Conservation (phyloP, 805 yeast genomes). For the Myxozyma neglecta region DNA sequence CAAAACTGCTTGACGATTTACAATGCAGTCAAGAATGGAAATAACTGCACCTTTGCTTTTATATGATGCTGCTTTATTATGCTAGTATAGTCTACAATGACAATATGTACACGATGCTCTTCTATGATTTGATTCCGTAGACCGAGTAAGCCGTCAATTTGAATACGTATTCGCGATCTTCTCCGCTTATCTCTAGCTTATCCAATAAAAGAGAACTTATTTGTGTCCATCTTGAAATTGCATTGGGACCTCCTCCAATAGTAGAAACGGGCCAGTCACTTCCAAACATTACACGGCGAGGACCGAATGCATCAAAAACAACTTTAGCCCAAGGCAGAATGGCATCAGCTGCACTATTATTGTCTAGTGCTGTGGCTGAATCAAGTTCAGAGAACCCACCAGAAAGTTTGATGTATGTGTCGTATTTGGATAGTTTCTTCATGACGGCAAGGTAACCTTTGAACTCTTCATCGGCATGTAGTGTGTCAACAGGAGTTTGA, state of each 20-base stretch:
- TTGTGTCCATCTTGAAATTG: constrained; percentile 1
- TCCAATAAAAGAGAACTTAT: background rate
- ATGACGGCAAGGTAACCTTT: constrained; percentile 6
- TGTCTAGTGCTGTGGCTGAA: background rate
- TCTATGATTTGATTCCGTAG: background rate
- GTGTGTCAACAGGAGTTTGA: constrained; percentile 10
- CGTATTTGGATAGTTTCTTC: constrained; percentile 4
- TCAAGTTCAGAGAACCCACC: constrained; percentile 47
- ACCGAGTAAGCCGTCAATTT: background rate
- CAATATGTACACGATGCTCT: too few species aligned
- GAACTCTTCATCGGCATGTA: constrained; percentile 9
- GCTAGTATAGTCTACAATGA: too few species aligned
- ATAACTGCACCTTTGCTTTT: too few species aligned
- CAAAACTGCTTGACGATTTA: too few species aligned
- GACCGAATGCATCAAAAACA: constrained; percentile 40
- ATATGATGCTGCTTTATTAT: too few species aligned
- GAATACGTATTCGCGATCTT: background rate
- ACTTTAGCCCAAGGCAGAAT: constrained; percentile 26
- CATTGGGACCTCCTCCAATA: constrained; percentile 35
- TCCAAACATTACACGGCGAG: constrained; percentile 44
- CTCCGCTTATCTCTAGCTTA: background rate
- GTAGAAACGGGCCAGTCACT: constrained; percentile 51
- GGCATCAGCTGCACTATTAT: background rate
- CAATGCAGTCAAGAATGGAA: too few species aligned
- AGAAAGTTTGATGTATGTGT: constrained; percentile 44